Evolutionary conservation across 306 rosid genomes (phyloP).

Genomic region (Calophaca sinica): DNA sequence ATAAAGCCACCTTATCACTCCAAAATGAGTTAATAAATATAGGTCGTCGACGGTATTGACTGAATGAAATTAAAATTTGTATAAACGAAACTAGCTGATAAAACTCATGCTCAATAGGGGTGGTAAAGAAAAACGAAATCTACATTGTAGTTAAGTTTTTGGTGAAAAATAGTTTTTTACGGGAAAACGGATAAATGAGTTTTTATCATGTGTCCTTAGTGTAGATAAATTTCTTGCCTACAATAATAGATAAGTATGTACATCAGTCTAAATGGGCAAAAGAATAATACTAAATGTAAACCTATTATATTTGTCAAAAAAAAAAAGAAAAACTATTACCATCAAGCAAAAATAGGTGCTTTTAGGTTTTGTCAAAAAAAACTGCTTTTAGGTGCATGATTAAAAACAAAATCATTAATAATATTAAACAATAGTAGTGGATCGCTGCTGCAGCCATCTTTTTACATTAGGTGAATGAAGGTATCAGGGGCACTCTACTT

Average conservation of each 20-base stretch:
- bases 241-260: not conserved
- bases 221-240: no score
- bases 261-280: not conserved
- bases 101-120: no score
- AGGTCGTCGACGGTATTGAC: no score
- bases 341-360: not conserved
- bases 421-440: slow-evolving; percentile 8
- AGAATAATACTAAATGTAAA: not conserved
- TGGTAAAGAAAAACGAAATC: no score
- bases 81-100: no score
- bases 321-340: not conserved
- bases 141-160: no score
- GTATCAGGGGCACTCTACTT: not conserved
- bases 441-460: slow-evolving; percentile 18
- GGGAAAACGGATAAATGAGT: no score
- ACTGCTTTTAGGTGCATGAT: slow-evolving; percentile 31
- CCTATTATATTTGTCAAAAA: not conserved
- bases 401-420: not conserved
- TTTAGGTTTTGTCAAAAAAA: not conserved
- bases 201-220: no score
- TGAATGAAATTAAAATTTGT: no score
- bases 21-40: no score
- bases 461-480: slow-evolving; percentile 4
- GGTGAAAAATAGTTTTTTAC: no score
- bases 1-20: no score